Evolutionary conservation across 2,329 filamentous ascomycete species (phyloP).

Genomic region (Botrytis squamosa): DNA sequence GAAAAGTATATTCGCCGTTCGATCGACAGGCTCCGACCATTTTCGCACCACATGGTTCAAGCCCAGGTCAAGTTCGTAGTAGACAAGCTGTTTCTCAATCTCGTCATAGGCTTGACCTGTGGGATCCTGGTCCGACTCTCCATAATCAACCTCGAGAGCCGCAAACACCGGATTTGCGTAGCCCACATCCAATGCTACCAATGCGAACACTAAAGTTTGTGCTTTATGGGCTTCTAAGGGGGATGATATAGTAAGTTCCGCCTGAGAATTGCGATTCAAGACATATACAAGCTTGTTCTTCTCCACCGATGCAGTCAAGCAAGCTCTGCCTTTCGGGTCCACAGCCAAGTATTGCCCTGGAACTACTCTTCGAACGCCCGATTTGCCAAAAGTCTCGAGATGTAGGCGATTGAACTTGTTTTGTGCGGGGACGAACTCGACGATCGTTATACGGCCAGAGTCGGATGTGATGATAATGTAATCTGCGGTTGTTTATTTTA

Average conservation of each 20-base stretch:
- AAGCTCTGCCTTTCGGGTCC: constrained; percentile 93
- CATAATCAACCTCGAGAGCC: constrained; percentile 89
- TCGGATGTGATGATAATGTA: constrained; percentile 95
- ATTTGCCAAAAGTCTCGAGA: constrained; percentile 97
- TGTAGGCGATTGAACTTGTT: constrained; percentile 89
- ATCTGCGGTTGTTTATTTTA: constrained; percentile 56
- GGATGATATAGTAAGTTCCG: constrained; percentile 93
- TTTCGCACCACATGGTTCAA: constrained; percentile 96
- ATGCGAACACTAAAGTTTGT: constrained; percentile 82
- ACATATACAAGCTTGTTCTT: constrained; percentile 99
- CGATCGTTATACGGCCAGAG: constrained; percentile 88
- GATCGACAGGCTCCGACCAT: constrained; percentile 92
- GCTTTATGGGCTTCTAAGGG: constrained; percentile 94
- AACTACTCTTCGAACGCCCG: constrained; percentile 86
- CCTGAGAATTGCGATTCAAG: constrained; percentile 90
- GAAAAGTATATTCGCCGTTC: constrained; percentile 85
- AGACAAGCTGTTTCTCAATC: constrained; percentile 86
- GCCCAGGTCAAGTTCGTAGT: constrained; percentile 95
- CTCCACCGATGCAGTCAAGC: constrained; percentile 88
- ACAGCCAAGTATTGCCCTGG: constrained; percentile 95
- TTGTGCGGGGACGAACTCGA: constrained; percentile 84
- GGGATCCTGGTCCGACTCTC: constrained; percentile 85
- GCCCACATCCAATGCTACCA: constrained; percentile 88
- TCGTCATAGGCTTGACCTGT: constrained; percentile 79
- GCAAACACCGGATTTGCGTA: constrained; percentile 98